Evolutionary conservation across 768 basidiomycete species (phyloP).

Genomic region (Amanita muscaria): DNA sequence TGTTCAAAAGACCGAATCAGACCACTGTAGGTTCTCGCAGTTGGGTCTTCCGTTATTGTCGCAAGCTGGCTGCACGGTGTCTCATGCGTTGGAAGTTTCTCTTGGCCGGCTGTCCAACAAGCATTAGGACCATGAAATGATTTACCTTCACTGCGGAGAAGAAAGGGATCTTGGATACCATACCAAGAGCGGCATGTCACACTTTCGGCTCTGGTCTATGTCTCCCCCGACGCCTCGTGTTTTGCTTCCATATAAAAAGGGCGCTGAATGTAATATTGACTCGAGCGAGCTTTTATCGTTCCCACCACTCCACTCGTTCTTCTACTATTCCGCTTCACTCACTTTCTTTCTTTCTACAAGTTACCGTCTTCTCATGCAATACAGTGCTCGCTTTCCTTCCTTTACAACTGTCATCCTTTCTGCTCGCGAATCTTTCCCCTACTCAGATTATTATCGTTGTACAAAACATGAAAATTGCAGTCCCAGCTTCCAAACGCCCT

Average conservation of each 20-base stretch:
- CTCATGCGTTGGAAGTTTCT: no score
- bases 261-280: conserved; percentile 1
- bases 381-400: conserved; percentile 1
- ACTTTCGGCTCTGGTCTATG: neutral
- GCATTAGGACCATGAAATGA: neutral
- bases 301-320: conserved; percentile 6
- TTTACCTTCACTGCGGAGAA: neutral
- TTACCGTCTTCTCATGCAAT: neutral
- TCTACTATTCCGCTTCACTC: conserved; percentile 1
- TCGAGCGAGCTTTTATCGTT: conserved; percentile 3
- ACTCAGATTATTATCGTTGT: neutral
- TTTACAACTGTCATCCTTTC: conserved; percentile 6
- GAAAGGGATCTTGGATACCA: neutral
- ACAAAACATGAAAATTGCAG: neutral
- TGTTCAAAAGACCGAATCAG: no score
- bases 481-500: neutral
- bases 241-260: conserved; percentile 5
- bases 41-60: no score
- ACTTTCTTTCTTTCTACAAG: neutral
- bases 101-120: neutral
- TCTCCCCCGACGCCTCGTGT: conserved; percentile 6
- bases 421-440: neutral
- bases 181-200: conserved; percentile 1
- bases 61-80: no score
- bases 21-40: no score